These are phyloP conservation scores for Perkinsus chesapeaki DNA, from an alignment of 169 alveolate genomes.

Conservation along the genomic window DNA sequence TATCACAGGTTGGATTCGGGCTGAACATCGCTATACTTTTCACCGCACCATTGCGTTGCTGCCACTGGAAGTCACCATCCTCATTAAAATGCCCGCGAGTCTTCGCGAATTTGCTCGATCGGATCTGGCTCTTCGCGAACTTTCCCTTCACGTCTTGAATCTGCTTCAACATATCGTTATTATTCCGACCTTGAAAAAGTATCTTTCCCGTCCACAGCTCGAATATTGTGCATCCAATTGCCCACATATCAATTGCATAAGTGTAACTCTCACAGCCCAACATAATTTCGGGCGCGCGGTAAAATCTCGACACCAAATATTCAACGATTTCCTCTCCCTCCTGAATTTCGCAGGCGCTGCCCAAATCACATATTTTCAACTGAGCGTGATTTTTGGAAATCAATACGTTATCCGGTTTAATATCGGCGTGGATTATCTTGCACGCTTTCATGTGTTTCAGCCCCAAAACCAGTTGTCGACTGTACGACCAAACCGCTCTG, in stretches of 20 bases:
- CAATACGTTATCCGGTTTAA: constrained; percentile 93
- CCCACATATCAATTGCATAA: constrained; percentile 88
- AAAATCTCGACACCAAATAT: constrained; percentile 86
- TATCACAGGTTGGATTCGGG: neutral
- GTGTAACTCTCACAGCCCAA: constrained; percentile 80
- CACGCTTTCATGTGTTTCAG: constrained; percentile 57
- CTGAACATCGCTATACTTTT: constrained; percentile 14
- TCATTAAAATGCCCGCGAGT: constrained; percentile 63
- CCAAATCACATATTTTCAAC: constrained; percentile 90
- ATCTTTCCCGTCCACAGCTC: constrained; percentile 94
- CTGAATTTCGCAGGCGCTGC: constrained; percentile 78
- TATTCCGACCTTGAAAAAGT: constrained; percentile 86
- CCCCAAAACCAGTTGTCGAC: constrained; percentile 68
- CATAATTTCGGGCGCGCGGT: constrained; percentile 97
- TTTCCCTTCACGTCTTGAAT: constrained; percentile 90
- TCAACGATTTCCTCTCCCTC: constrained; percentile 80
- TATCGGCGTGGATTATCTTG: constrained; percentile 73
- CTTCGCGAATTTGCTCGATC: constrained; percentile 66
- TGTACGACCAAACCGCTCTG: constrained; percentile 60
- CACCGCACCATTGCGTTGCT: constrained; percentile 48
- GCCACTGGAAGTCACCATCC: constrained; percentile 41
- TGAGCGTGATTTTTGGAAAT: constrained; percentile 66
- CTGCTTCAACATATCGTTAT: constrained; percentile 89
- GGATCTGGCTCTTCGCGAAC: constrained; percentile 76
- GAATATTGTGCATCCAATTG: constrained; percentile 88